Conservation (phyloP, 2,329 filamentous ascomycete species). For the Alternaria sp. region DNA sequence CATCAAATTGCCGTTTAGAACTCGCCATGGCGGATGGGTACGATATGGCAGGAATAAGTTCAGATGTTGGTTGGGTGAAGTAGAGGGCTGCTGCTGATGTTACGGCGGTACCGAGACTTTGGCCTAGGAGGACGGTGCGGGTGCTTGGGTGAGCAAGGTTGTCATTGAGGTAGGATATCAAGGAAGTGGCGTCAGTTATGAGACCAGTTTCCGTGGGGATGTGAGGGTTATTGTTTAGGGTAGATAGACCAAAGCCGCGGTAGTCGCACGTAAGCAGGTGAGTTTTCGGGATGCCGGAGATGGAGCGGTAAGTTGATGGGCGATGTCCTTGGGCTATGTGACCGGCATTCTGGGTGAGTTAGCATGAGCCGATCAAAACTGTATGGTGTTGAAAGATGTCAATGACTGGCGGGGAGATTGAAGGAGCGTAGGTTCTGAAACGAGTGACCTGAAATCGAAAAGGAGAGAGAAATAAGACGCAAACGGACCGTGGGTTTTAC, state of each 20-base stretch:
- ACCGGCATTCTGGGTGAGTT: constrained; percentile 75
- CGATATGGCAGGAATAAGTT: constrained; percentile 43
- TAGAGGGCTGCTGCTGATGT: constrained; percentile 77
- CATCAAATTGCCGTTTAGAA: constrained; percentile 34
- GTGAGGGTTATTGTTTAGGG: constrained; percentile 62
- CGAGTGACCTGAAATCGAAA: not conserved
- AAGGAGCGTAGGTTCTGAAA: not conserved
- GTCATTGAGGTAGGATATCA: constrained; percentile 76
- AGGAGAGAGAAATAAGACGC: not conserved
- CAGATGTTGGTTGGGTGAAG: constrained; percentile 60
- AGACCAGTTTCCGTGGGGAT: constrained; percentile 80
- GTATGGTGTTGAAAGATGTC: constrained; percentile 11
- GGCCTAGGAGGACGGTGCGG: constrained; percentile 82
- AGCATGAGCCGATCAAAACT: constrained; percentile 20
- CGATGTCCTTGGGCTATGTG: constrained; percentile 82
- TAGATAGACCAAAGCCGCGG: constrained; percentile 84
- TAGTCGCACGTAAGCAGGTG: constrained; percentile 93
- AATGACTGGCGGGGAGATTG: not conserved
- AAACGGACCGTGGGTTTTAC: not conserved
- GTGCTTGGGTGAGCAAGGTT: constrained; percentile 71
- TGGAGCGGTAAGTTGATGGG: constrained; percentile 77
- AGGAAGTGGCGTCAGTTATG: constrained; percentile 77
- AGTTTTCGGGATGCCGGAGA: constrained; percentile 73
- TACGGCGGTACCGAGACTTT: constrained; percentile 89
- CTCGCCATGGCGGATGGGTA: not conserved